Conservation (phyloP, 331 rosid genomes). For the Dryas integrifolia region DNA sequence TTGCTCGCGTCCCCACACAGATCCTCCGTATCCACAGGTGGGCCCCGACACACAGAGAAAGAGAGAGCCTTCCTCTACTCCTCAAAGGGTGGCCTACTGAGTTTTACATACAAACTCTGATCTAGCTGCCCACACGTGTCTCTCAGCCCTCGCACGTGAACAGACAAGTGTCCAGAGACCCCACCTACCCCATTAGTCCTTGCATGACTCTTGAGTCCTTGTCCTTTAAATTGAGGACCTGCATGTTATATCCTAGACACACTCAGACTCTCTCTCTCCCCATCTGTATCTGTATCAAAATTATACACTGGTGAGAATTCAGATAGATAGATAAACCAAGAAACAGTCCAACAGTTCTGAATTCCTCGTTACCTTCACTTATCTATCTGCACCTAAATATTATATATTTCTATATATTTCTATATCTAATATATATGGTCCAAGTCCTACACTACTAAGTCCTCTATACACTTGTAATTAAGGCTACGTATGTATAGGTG, state of each 20-base stretch:
- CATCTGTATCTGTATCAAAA: background rate
- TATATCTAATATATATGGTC: too few relatives aligned
- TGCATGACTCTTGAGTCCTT: background rate
- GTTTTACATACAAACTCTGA: background rate
- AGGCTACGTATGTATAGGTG: too few relatives aligned
- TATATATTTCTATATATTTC: too few relatives aligned
- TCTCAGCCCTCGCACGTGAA: slow-evolving; percentile 27
- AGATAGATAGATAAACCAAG: background rate
- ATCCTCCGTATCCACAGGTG: slow-evolving; percentile 70
- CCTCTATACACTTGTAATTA: too few relatives aligned
- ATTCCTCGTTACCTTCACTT: background rate
- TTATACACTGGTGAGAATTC: too few relatives aligned
- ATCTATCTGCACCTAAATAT: background rate
- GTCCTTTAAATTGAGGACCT: slow-evolving; percentile 60
- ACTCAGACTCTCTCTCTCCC: slow-evolving; percentile 1
- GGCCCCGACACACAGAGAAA: slow-evolving; percentile 33
- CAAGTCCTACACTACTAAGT: too few relatives aligned
- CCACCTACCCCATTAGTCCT: slow-evolving; percentile 5
- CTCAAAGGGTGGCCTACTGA: background rate
- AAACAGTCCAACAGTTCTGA: slow-evolving; percentile 2
- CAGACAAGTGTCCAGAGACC: slow-evolving; percentile 35
- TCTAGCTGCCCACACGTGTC: slow-evolving; percentile 30
- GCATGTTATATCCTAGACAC: slow-evolving; percentile 46
- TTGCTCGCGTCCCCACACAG: slow-evolving; percentile 56
- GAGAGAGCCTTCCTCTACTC: too few relatives aligned